Evolutionary conservation across 768 basidiomycete genomes (phyloP), one percentile per base, ranked within the genome.

Genomic region (Kwoniella pini): DNA sequence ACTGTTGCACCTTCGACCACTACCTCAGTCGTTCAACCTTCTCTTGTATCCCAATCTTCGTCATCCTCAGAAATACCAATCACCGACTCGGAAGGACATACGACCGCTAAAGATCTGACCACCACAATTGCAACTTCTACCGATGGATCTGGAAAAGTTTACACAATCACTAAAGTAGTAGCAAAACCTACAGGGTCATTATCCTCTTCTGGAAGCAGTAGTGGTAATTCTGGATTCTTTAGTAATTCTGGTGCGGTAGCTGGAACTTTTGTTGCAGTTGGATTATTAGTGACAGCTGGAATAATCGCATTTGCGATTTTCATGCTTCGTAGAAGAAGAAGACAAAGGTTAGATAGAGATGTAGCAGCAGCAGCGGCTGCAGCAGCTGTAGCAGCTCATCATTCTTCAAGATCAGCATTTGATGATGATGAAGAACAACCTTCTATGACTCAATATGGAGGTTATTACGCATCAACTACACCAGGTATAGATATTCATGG

Each of bases 231-330:
- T 21, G 48, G 55, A 0, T 98, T 96, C 81, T 94, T 95, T 79
- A 77, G 77, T 50, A 90, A 90, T 71, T 85, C 81, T 27, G 85
- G 86, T 1, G 86, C 86, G 10, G 85, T 89, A 3, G 85, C 86
- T 1, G 89, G 87, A 6, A 84, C 86, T n/a, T 90, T 91, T 75
- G 81, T 87, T 6, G 85, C 82, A 11, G 82, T 87, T 17, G 94
- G 92, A 6, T 70, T 91, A 21, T 87, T 90, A 3, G 79, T 82
- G 4, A 81, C 83, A 0, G 81, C 80, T 0, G 63, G 86, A 22
- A 65, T 81, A 7, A 75, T 82, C 9, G 82, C 82, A 9, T 63
- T 82, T n/a, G 66, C 82, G 19, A 81, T 83, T 70, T 75, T 80
- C 63, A 75, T 80, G 67, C 56, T 79, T 17, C 53, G 77, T 22